Base-by-base conservation (phyloP, 805 yeast genomes). In the Candida qinlingensis region DNA sequence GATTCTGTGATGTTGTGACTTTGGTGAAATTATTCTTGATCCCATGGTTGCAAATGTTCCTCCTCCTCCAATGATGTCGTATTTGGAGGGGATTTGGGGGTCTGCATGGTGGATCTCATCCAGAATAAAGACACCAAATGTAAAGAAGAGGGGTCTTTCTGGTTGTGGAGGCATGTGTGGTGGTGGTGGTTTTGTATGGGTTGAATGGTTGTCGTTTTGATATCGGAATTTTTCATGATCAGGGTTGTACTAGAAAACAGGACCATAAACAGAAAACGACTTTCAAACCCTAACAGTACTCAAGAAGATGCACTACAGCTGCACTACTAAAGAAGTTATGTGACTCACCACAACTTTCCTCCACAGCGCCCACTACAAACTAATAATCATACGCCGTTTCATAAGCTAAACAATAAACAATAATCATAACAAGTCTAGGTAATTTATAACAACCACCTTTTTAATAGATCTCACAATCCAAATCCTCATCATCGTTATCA, bases 51-150 rank as follows among this genome's bases (percentile, higher is more conserved):
- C 90, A 63, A 77, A 91, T 1, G 92, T 79, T 0, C 96, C 97
- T 2, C 91, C 98, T 2, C 98, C 98, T 0, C 98, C 98, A 42
- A 87, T 72, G 7, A 91, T 73, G 61, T 87, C 64, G 52, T 57
- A 62, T 54, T 69, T 71, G 49, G 68, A 44, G 53, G 67, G 54
- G 46, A 41, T 40, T 64, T 55, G 44, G 7, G 45, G 47, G 3
- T 48, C 62, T 0, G 79, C 74, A 58, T 79, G 81, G 48, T 79
- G 81, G 55, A 90, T 87, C 54, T 88, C 96, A 64, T 91, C 98
- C 13, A 91, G 76, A 58, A 92, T 89, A 67, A 89, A 85, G 88
- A 91, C 84, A 41, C 97, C 98, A 71, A 87, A 71, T 1, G 95
- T 76, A 25, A 85, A 74, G 59, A 87, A 76, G 8, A 76, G 43